phyloP scores from a whole-genome alignment of 2,329 filamentous ascomycete species.

The Penicillium sp. region DNA sequence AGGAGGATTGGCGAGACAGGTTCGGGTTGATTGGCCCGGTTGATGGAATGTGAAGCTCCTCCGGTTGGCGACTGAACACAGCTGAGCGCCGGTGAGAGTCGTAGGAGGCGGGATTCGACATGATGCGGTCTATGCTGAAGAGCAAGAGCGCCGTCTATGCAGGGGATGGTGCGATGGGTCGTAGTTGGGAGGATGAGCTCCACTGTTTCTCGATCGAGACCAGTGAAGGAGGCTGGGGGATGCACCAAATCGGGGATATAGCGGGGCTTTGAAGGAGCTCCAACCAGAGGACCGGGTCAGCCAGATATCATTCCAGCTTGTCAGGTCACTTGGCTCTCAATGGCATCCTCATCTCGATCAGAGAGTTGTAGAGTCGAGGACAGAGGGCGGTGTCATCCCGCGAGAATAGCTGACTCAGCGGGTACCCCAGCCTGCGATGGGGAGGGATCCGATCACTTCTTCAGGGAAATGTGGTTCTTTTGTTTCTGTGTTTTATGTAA shows the following conservation, averaged over 20 bases:
- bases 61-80: conserved; percentile 49
- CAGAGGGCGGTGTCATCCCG: conserved; percentile 4
- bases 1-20: conserved; percentile 40
- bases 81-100: conserved; percentile 51
- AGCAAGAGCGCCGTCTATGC: conserved; percentile 10
- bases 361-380: conserved; percentile 3
- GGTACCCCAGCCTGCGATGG: conserved; percentile 3
- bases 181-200: conserved; percentile 15
- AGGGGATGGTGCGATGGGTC: conserved; percentile 14
- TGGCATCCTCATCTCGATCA: conserved; percentile 19
- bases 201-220: conserved; percentile 10
- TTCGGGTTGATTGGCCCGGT: conserved; percentile 40
- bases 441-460: conserved; percentile 3
- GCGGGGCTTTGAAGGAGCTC: conserved; percentile 42
- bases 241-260: conserved; percentile 21
- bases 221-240: conserved; percentile 2
- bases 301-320: conserved; percentile 10
- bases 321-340: conserved; percentile 40
- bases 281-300: conserved; percentile 39
- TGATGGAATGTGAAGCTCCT: conserved; percentile 56
- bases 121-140: conserved; percentile 22
- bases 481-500: background rate
- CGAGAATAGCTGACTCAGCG: conserved; percentile 2
- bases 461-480: background rate
- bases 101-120: conserved; percentile 49